phyloP scores from a whole-genome alignment of 176 grass and related monocot species.

The Musa acuminata region DNA sequence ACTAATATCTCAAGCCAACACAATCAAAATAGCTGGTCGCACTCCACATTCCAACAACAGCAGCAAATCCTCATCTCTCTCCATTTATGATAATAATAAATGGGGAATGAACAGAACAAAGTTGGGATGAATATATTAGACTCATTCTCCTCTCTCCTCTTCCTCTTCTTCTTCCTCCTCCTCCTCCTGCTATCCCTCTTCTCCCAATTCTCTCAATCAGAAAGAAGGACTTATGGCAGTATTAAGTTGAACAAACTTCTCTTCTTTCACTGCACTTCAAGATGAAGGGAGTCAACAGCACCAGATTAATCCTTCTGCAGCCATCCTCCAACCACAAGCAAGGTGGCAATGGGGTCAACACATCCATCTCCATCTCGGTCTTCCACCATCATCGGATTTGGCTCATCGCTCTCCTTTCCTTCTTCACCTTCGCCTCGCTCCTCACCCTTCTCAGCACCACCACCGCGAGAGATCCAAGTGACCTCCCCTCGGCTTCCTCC shows the following conservation, averaged over 20 bases:
- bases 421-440: constrained; percentile 69
- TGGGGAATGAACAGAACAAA: neutral
- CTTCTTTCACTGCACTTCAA: neutral
- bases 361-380: constrained; percentile 22
- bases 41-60: too few relatives aligned
- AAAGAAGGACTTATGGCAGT: neutral
- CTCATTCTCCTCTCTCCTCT: neutral
- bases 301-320: neutral
- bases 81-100: neutral
- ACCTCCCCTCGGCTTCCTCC: neutral
- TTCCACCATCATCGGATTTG: constrained; percentile 38
- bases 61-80: too few relatives aligned
- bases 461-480: neutral
- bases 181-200: neutral
- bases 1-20: too few relatives aligned
- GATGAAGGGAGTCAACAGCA: constrained; percentile 2
- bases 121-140: neutral
- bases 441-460: constrained; percentile 50
- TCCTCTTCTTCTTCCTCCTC: neutral
- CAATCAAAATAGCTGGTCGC: too few relatives aligned
- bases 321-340: constrained; percentile 9
- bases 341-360: neutral
- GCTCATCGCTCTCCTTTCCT: constrained; percentile 44
- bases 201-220: too few relatives aligned
- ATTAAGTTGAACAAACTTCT: neutral